Evolutionary conservation across 2,329 filamentous ascomycete species (phyloP).

Genomic region (Coniochaeta sp.): DNA sequence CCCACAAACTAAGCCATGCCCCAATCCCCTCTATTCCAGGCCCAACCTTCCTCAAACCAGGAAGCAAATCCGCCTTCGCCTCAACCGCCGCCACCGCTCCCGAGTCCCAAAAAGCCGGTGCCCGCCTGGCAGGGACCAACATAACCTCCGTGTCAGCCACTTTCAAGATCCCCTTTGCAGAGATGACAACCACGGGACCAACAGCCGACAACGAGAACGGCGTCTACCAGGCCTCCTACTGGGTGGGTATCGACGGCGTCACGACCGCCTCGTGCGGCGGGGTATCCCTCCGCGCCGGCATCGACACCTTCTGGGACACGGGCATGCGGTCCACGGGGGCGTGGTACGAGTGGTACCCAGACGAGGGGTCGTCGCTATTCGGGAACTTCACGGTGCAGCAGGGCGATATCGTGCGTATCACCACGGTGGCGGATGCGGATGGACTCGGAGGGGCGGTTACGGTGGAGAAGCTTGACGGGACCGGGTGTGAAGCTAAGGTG

Average conservation of each 20-base stretch:
- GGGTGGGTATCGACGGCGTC: slow-evolving; percentile 12
- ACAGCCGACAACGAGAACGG: slow-evolving; percentile 10
- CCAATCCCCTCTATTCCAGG: neutral
- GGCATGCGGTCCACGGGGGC: slow-evolving; percentile 8
- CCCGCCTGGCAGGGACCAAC: neutral
- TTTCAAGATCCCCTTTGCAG: slow-evolving; percentile 9
- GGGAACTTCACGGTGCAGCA: slow-evolving; percentile 3
- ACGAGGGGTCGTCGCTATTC: neutral
- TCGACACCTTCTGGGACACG: slow-evolving; percentile 13
- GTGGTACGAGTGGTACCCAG: slow-evolving; percentile 10
- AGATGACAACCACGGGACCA: slow-evolving; percentile 9
- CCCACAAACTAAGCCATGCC: neutral
- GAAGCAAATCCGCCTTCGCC: neutral
- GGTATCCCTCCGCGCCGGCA: slow-evolving; percentile 10
- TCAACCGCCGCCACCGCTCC: neutral
- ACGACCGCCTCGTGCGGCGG: neutral
- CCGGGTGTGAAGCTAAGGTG: neutral
- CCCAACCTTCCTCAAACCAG: neutral
- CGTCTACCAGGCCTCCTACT: slow-evolving; percentile 13
- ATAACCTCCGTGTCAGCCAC: neutral
- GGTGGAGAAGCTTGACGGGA: slow-evolving; percentile 8
- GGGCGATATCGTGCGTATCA: slow-evolving; percentile 10
- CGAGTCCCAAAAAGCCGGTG: neutral
- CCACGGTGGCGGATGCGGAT: neutral
- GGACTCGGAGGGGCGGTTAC: slow-evolving; percentile 1